Evolutionary conservation across 2,329 filamentous ascomycete genomes (phyloP).

Genomic region (Teratosphaeria nubilosa): DNA sequence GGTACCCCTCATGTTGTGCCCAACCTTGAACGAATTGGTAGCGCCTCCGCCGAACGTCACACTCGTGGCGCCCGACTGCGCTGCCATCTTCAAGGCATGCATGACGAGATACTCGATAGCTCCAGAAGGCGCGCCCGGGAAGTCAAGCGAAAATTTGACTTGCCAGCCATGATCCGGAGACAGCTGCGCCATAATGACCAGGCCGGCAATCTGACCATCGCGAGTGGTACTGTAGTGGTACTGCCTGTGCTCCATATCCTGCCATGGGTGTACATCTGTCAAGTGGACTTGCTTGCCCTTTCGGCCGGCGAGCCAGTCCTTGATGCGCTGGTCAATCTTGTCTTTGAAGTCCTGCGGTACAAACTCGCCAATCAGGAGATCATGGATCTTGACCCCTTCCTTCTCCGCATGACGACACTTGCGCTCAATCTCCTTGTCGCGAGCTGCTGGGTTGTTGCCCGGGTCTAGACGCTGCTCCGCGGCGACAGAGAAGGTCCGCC

Average conservation of each 20-base stretch:
- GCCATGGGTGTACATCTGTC: slow-evolving; percentile 82
- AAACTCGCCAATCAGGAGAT: slow-evolving; percentile 55
- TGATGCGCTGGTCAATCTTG: slow-evolving; percentile 61
- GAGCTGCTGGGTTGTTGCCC: slow-evolving; percentile 54
- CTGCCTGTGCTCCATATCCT: slow-evolving; percentile 70
- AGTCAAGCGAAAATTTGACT: slow-evolving; percentile 92
- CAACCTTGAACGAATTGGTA: slow-evolving; percentile 60
- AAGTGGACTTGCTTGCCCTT: slow-evolving; percentile 83
- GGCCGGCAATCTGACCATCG: slow-evolving; percentile 60
- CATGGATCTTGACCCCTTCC: slow-evolving; percentile 71
- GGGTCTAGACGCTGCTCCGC: slow-evolving; percentile 82
- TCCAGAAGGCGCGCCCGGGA: slow-evolving; percentile 75
- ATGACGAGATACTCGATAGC: slow-evolving; percentile 77
- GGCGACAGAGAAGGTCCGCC: slow-evolving; percentile 80
- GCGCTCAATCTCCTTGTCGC: slow-evolving; percentile 56
- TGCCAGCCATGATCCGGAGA: slow-evolving; percentile 78
- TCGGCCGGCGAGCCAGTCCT: slow-evolving; percentile 69
- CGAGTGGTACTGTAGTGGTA: slow-evolving; percentile 73
- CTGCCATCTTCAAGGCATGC: slow-evolving; percentile 54
- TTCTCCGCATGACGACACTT: slow-evolving; percentile 74
- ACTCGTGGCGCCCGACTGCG: slow-evolving; percentile 48
- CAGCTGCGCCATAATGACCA: slow-evolving; percentile 77
- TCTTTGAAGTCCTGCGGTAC: slow-evolving; percentile 56
- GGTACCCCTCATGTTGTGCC: slow-evolving; percentile 70
- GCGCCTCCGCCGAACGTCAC: slow-evolving; percentile 87